Base-by-base conservation (phyloP, 768 basidiomycete genomes). In the Pulveroboletus sp. region DNA sequence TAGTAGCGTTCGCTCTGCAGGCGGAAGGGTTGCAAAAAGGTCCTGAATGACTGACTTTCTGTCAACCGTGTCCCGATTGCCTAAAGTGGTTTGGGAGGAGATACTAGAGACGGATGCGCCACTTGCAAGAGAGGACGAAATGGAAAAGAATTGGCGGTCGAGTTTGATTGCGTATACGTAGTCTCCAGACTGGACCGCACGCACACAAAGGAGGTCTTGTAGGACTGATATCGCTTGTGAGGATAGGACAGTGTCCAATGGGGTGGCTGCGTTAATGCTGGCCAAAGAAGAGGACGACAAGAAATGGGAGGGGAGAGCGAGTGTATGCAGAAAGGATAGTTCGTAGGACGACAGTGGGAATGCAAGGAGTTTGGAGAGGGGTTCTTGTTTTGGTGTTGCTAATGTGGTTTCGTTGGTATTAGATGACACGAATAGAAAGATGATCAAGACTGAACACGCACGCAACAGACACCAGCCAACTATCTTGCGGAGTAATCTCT, bases 161-260 rank as follows among this genome's bases (percentile, higher is more conserved):
- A 88, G 73, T 68, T 83, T 84, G 61, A 91, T 79, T 8, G 88
- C 90, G n/a, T 82, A 80, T 0, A 76, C 68, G 57, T 84, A 82
- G 50, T 79, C 77, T 4, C 88, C 89, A 3, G 73, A 76, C 60
- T 89, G 84, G 31, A 92, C 78, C 8, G 91, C 77, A 9, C 90
- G 83, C 14, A 86, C 79, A 53, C 84, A 88, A 27, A 88, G 74
- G n/a, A 92, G 76, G 54, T 92, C 86, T 63, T 89, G 89, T 0
- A 92, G 65, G 13, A 79, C 71, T 6, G 82, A 74, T 24, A 83
- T 63, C 2, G 81, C 77, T 2, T 74, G 57, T 8, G 74, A 54
- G 1, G 82, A 70, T 9, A 83, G 66, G 24, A 43, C 28, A 24
- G 52, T 44, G 3, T 43, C 31, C 8, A 46, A 41, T 11, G 49